Base-by-base conservation (phyloP, 2,329 filamentous ascomycete species). In the Incumbomyces delicatus region DNA sequence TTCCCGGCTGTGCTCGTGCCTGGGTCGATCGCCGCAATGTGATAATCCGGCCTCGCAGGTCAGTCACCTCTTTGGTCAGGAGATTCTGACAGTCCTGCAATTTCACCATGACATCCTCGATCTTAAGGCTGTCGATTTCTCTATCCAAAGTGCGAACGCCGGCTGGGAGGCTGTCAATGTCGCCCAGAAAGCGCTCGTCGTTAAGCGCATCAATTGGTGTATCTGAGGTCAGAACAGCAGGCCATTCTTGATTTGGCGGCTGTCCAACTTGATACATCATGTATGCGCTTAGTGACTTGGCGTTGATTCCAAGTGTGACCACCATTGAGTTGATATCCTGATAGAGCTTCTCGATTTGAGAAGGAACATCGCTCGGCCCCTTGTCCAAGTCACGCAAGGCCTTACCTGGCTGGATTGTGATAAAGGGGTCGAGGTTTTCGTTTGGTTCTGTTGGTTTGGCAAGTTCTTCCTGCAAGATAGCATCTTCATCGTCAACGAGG, bases 241-340 rank as follows among this genome's bases (percentile, higher is more conserved):
- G 55, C 65, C 72, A 75, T 31, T 77, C 68, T 43, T 75, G 70
- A 41, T 70, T 64, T 35, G 71, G 65, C 41, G 79, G 69, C 10
- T 71, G 72, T 3, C 55, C 53, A 48, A 66, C 56, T 50, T 72
- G 66, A 47, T 68, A 66, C 30, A 68, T 51, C 48, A 89, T 65
- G 57, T 76, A 82, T 0, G 73, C 69, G 16, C 71, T 65, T 35
- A 83, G 58, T 6, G 74, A 80, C 13, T 90, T 77, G 5, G 85
- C 80, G 61, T 96, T 96, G 41, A 95, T 75, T 8, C 90, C 90
- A 34, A 96, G 70, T 0, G 86, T 90, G 58, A 95, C 87, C 36
- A 98, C 81, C 92, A 96, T 98, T 11, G 85, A 85, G 63, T 73
- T 74, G 52, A 72, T 71, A 49, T 74, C 71, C 11, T 69, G 67